phyloP scores from a whole-genome alignment of 306 rosid genomes.

The Cucumis sativus region Cucumber_9930_V3 NC_026661.2:3016001-3016500 shows the following conservation, averaged over 20 bases:
- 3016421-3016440: neutral
- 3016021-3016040: too few relatives aligned
- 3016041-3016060: neutral
- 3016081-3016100: constrained; percentile 1
- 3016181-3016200: constrained; percentile 94
- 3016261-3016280: constrained; percentile 91
- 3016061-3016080: neutral
- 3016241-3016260: constrained; percentile 82
- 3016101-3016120: constrained; percentile 41
- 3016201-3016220: constrained; percentile 95
- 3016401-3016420: neutral
- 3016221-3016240: constrained; percentile 97
- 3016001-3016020: too few relatives aligned
- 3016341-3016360: neutral
- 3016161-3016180: constrained; percentile 99
- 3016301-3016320: constrained; percentile 55
- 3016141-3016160: constrained; percentile 99
- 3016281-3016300: constrained; percentile 78
- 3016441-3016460: neutral
- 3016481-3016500: neutral
- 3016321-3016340: neutral
- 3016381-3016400: neutral
- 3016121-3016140: constrained; percentile 97
- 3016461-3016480: neutral
- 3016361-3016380: neutral